Base-by-base conservation (phyloP, 2,329 filamentous ascomycete species). In the Colletotrichum horii region DNA sequence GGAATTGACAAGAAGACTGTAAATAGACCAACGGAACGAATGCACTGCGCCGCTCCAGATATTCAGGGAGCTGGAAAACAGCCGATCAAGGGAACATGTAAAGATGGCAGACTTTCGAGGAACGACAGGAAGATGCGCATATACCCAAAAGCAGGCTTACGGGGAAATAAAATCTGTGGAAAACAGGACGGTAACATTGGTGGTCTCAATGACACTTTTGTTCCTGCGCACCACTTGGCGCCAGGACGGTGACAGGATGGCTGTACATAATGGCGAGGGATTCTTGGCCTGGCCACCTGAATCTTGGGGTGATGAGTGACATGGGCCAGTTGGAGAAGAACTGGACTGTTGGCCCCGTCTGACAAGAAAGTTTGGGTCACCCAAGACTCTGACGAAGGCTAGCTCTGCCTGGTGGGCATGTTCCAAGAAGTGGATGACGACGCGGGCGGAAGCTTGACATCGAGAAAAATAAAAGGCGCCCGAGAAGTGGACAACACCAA, bases 381-480 rank as follows among this genome's bases (percentile, higher is more conserved):
- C 48, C 48, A 68, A 60, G 66, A 68, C 48, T 26, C 14, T 30
- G 61, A n/a, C 16, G 55, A 26, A 61, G 14, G 66, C 30, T 58
- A 15, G 48, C 12, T 28, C 22, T 28, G 24, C 28, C 28, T 32
- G 14, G 26, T 0, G 38, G 38, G 43, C 28, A 56, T 67, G 65
- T 67, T 52, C 64, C 69, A 75, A 68, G 69, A 67, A 56, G n/a
- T 30, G 58, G 34, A 43, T 43, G 70, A 75, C 68, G 73, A 75
- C 70, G 73, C 64, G 64, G 64, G 48, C 58, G 19, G 68, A 71
- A 12, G 36, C 22, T 32, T n/a, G 16, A 26, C 19, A 24, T 24
- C 43, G 19, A 56, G 43, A 22, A 52, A 52, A 52, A 0, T 0
- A 52, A 52, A 3, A 43, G 65, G 28, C 24, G 8, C 38, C 19